These are phyloP conservation scores for Rhizophagus prolifer DNA, from an alignment of 192 early-diverging fungal genomes.

Conservation along the genomic window DNA sequence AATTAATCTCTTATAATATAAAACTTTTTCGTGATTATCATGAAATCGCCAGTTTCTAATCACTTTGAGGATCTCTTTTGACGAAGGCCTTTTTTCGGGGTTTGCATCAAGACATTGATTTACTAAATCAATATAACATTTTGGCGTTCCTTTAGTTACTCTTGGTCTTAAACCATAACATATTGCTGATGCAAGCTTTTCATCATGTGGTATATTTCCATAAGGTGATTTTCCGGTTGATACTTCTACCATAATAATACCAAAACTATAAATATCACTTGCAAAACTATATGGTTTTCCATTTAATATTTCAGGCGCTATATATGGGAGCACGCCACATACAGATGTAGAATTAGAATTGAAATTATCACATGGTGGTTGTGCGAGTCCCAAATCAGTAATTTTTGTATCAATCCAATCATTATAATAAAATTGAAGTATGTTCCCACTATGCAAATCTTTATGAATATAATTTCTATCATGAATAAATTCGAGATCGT, in stretches of 20 bases:
- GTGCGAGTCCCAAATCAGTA: constrained; percentile 28
- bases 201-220: neutral
- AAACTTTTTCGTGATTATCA: no score
- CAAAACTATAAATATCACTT: constrained; percentile 43
- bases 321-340: constrained; percentile 39
- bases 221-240: constrained; percentile 40
- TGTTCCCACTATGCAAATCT: constrained; percentile 30
- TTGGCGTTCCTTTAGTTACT: neutral
- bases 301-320: constrained; percentile 39
- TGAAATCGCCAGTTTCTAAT: neutral
- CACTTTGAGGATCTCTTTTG: no score
- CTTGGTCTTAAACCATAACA: constrained; percentile 1
- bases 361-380: neutral
- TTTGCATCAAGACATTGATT: neutral
- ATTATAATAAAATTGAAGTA: constrained; percentile 4
- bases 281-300: constrained; percentile 34
- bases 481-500: constrained; percentile 24
- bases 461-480: constrained; percentile 36
- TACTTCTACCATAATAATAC: constrained; percentile 44
- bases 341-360: neutral
- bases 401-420: constrained; percentile 20
- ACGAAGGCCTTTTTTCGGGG: neutral
- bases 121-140: constrained; percentile 1
- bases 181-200: neutral
- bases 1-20: no score